These are phyloP conservation scores for Tulasnella sp. DNA, from an alignment of 768 basidiomycete genomes.

Conservation along the genomic window DNA sequence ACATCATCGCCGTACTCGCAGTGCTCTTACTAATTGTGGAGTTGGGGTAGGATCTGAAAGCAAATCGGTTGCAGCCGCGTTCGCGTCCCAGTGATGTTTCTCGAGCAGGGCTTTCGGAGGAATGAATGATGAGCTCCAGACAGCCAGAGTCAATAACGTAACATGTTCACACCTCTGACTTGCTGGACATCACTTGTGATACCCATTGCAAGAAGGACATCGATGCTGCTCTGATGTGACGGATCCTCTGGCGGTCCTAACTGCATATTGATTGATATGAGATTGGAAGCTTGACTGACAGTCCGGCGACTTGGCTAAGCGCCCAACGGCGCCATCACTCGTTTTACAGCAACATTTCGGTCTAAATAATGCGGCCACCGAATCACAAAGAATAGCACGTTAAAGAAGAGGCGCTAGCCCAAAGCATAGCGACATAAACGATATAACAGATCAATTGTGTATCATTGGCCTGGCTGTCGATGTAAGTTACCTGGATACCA, in stretches of 20 bases:
- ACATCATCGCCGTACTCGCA: not conserved
- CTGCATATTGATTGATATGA: not conserved
- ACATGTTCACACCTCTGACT: not conserved
- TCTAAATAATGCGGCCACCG: too few relatives aligned
- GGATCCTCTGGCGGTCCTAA: not conserved
- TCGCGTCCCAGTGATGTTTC: slow-evolving; percentile 5
- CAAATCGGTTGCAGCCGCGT: slow-evolving; percentile 1
- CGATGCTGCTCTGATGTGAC: not conserved
- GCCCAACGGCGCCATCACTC: not conserved
- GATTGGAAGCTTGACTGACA: not conserved
- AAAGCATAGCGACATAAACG: too few relatives aligned
- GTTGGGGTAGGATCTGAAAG: not conserved
- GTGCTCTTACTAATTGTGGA: not conserved
- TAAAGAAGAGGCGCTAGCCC: too few relatives aligned
- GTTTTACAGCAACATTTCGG: not conserved
- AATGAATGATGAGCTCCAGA: not conserved
- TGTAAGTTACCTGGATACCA: too few relatives aligned
- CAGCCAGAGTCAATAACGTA: not conserved
- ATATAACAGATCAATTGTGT: too few relatives aligned
- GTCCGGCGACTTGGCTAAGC: too few relatives aligned
- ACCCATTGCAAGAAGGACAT: not conserved
- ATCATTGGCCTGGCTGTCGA: too few relatives aligned
- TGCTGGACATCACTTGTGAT: slow-evolving; percentile 2
- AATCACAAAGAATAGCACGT: too few relatives aligned
- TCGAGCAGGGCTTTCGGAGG: slow-evolving; percentile 1